Evolutionary conservation across 352 stramenopile genomes (phyloP).

Genomic region (Phytophthora palmivora): DNA sequence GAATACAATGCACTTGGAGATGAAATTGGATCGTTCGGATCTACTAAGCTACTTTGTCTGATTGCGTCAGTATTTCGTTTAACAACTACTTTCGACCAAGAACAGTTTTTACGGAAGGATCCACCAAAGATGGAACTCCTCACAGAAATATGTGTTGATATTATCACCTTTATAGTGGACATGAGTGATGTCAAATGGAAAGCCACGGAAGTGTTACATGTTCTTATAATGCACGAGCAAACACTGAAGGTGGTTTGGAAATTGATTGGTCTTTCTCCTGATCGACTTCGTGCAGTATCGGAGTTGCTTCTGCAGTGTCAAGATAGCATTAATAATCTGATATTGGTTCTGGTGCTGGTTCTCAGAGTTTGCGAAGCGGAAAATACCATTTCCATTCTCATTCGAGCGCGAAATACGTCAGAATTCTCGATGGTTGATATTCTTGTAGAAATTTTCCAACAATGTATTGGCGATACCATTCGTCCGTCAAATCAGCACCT

Average conservation of each 20-base stretch:
- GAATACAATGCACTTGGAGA: background rate
- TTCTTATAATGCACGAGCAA: conserved; percentile 8
- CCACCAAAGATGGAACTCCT: conserved; percentile 9
- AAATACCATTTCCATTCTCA: conserved; percentile 12
- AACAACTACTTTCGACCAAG: conserved; percentile 12
- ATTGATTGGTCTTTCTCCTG: conserved; percentile 1
- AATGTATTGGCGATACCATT: conserved; percentile 3
- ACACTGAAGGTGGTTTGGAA: conserved; percentile 9
- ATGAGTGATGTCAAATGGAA: conserved; percentile 15
- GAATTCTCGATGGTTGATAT: conserved; percentile 24
- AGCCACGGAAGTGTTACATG: conserved; percentile 15
- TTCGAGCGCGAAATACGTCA: conserved; percentile 11
- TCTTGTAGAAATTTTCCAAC: conserved; percentile 20
- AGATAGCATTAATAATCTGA: conserved; percentile 6
- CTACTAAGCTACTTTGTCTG: conserved; percentile 9
- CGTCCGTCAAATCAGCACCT: background rate
- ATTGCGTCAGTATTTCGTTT: conserved; percentile 12
- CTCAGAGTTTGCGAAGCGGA: conserved; percentile 10
- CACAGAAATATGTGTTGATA: conserved; percentile 8
- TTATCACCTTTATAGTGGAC: conserved; percentile 1
- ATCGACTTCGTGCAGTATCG: conserved; percentile 17
- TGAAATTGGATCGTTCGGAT: background rate
- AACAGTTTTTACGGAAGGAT: conserved; percentile 11
- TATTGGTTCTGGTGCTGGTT: conserved; percentile 5
- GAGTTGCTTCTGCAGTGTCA: conserved; percentile 29